phyloP scores from a whole-genome alignment of 495 filamentous ascomycete species.

The Tricharina praecox region DNA sequence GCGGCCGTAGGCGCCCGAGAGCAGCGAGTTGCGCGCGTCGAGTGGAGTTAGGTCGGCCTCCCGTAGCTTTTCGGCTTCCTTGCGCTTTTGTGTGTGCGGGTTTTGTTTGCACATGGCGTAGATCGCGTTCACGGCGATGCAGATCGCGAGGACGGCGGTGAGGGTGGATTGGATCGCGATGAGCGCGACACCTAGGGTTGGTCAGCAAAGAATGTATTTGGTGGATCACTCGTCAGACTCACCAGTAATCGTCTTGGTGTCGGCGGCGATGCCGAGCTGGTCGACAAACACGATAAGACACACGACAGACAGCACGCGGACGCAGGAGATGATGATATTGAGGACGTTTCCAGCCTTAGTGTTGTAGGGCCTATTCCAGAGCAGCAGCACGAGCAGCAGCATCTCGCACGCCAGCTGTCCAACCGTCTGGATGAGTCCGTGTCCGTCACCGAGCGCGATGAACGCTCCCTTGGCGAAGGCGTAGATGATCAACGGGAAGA shows the following conservation, averaged over 20 bases:
- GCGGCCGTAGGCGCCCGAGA: slow-evolving; percentile 30
- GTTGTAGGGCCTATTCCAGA: slow-evolving; percentile 77
- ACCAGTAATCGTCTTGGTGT: slow-evolving; percentile 75
- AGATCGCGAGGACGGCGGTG: slow-evolving; percentile 67
- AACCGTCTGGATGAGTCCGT: slow-evolving; percentile 63
- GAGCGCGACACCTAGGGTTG: slow-evolving; percentile 53
- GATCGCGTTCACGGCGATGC: slow-evolving; percentile 80
- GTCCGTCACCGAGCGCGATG: slow-evolving; percentile 71
- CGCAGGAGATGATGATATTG: slow-evolving; percentile 83
- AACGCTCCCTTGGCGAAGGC: slow-evolving; percentile 80
- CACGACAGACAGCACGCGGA: slow-evolving; percentile 77
- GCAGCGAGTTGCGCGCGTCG: slow-evolving; percentile 76
- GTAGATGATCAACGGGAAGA: slow-evolving; percentile 80
- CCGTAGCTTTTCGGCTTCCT: slow-evolving; percentile 78
- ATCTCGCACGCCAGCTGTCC: slow-evolving; percentile 71
- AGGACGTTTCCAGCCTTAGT: slow-evolving; percentile 74
- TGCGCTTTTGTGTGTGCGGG: slow-evolving; percentile 65
- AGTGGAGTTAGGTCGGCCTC: slow-evolving; percentile 76
- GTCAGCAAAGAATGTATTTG: slow-evolving; percentile 10
- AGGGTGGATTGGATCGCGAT: slow-evolving; percentile 77
- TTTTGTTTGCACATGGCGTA: slow-evolving; percentile 69
- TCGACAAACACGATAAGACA: slow-evolving; percentile 91
- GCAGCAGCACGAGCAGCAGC: slow-evolving; percentile 42
- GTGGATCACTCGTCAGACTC: slow-evolving; percentile 6
- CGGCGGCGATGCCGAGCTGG: slow-evolving; percentile 75